Percentiles rank a stretch among this genome's conserved stretches.
These are phyloP conservation scores for Irpex lacteus DNA, from an alignment of 1,284 basidiomycete species.

Conservation along the genomic window DNA sequence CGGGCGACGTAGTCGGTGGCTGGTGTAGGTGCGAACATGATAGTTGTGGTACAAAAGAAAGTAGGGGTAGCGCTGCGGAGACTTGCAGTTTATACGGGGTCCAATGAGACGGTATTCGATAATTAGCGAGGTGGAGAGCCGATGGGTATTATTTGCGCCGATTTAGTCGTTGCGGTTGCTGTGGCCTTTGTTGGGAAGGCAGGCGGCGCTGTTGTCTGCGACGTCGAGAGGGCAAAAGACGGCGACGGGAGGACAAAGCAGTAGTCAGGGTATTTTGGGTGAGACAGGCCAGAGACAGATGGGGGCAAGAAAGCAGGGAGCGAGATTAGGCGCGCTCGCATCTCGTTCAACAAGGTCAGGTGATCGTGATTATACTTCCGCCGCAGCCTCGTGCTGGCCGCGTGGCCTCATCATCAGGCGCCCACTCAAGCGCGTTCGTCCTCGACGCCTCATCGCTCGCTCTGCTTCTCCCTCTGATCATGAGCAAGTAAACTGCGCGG, in stretches of 20 bases:
- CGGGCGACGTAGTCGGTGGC: slow-evolving; percentile 33
- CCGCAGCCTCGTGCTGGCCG: neutral
- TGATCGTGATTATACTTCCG: slow-evolving; percentile 25
- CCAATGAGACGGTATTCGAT: slow-evolving; percentile 5
- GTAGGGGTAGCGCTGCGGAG: slow-evolving; percentile 25
- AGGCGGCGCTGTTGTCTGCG: slow-evolving; percentile 8
- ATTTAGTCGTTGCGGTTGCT: neutral
- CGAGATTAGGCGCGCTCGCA: slow-evolving; percentile 5
- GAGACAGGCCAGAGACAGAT: neutral
- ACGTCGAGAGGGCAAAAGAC: slow-evolving; percentile 11
- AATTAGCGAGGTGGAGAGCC: slow-evolving; percentile 15
- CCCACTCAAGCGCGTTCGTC: too few species aligned
- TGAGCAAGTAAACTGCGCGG: too few species aligned
- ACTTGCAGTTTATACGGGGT: slow-evolving; percentile 13
- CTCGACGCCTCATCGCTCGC: too few species aligned
- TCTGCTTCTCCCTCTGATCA: too few species aligned
- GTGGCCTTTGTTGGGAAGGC: slow-evolving; percentile 1
- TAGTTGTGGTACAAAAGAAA: slow-evolving; percentile 30
- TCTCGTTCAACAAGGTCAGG: slow-evolving; percentile 37
- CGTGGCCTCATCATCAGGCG: neutral
- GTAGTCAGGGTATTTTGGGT: slow-evolving; percentile 12
- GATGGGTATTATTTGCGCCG: slow-evolving; percentile 13
- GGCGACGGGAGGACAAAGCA: slow-evolving; percentile 11
- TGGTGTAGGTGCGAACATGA: slow-evolving; percentile 37
- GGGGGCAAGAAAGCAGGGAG: slow-evolving; percentile 17